Conservation (phyloP, 352 stramenopile species). For the Globisporangium okanoganense region DNA sequence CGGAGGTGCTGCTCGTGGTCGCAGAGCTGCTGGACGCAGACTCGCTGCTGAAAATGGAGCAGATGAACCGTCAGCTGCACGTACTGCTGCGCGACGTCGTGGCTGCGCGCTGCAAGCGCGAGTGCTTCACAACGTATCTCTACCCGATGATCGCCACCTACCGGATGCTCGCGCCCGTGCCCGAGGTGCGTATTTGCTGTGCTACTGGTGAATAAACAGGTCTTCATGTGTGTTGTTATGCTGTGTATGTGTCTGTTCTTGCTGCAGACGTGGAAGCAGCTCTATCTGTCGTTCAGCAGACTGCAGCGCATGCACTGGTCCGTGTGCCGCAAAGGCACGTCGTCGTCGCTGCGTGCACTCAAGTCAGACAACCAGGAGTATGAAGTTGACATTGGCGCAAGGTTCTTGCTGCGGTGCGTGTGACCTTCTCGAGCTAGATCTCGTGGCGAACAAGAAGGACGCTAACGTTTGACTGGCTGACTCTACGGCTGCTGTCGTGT, state of each 20-base stretch:
- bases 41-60: constrained; percentile 41
- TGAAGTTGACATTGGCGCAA: constrained; percentile 26
- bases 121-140: constrained; percentile 58
- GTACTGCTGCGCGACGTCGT: constrained; percentile 11
- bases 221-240: background rate
- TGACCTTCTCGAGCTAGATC: background rate
- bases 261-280: constrained; percentile 41
- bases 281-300: constrained; percentile 52
- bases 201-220: background rate
- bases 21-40: constrained; percentile 28
- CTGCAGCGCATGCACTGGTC: constrained; percentile 40
- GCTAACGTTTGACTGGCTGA: background rate
- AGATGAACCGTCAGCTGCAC: constrained; percentile 16
- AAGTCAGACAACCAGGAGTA: constrained; percentile 78
- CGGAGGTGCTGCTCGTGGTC: constrained; percentile 36
- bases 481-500: background rate
- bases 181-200: constrained; percentile 25
- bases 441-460: background rate
- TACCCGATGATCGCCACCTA: constrained; percentile 62
- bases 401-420: constrained; percentile 44
- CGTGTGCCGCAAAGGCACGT: constrained; percentile 32
- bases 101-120: constrained; percentile 52
- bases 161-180: constrained; percentile 52
- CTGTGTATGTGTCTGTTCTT: background rate
- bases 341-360: constrained; percentile 47